phyloP scores from a whole-genome alignment of 2,329 filamentous ascomycete genomes.

The Hymenoscyphus linearis region DNA sequence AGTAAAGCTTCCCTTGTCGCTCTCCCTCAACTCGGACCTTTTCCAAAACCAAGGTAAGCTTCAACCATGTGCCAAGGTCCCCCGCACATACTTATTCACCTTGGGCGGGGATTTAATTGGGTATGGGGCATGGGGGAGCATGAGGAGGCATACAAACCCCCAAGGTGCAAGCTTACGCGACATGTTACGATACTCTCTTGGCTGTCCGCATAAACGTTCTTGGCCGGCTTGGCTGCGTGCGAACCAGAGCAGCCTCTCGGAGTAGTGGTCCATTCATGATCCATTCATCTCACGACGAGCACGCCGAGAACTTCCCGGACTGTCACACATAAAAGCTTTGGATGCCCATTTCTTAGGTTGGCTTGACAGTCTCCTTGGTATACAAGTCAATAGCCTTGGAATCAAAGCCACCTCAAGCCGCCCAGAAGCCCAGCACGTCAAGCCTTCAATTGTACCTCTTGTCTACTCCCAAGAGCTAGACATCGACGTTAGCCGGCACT shows the following conservation, averaged over 20 bases:
- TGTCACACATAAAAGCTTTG: constrained; percentile 1
- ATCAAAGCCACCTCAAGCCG: neutral
- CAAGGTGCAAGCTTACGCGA: neutral
- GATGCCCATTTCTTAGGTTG: neutral
- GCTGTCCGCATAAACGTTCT: neutral
- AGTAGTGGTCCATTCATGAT: neutral
- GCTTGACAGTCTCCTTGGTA: neutral
- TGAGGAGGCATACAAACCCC: neutral
- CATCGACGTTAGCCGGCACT: neutral
- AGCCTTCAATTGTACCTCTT: neutral
- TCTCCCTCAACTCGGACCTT: neutral
- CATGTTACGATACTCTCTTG: neutral
- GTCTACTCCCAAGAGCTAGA: neutral
- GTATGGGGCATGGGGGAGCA: neutral
- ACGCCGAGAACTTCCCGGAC: neutral
- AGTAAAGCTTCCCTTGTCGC: neutral
- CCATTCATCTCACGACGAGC: neutral
- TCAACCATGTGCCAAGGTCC: neutral
- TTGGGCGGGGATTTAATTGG: neutral
- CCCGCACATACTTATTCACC: neutral
- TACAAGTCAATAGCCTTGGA: neutral
- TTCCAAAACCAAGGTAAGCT: neutral
- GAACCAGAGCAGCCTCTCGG: neutral
- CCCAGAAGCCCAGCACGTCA: neutral
- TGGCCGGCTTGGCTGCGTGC: neutral